phyloP scores from a whole-genome alignment of 2,329 filamentous ascomycete genomes.

The Aspergillus udagawae region DNA sequence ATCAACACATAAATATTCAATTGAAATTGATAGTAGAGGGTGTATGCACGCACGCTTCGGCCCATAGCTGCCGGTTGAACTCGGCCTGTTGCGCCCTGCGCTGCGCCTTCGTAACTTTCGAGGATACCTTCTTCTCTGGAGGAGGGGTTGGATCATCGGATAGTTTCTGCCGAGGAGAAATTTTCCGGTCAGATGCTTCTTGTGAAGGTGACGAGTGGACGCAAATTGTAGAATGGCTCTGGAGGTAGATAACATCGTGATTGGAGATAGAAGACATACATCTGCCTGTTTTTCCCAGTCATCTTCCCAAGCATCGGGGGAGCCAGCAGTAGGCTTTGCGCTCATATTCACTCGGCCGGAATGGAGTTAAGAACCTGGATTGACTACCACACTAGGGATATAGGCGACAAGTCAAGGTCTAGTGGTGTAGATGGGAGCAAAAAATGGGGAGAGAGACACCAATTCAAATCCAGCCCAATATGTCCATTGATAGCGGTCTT shows the following conservation, averaged over 20 bases:
- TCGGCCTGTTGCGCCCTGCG: slow-evolving; percentile 76
- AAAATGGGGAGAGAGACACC: background rate
- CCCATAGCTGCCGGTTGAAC: slow-evolving; percentile 81
- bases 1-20: background rate
- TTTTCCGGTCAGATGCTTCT: slow-evolving; percentile 3
- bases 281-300: slow-evolving; percentile 84
- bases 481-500: background rate
- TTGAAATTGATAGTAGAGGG: background rate
- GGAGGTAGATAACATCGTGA: background rate
- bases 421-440: background rate
- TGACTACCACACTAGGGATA: background rate
- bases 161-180: slow-evolving; percentile 34
- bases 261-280: slow-evolving; percentile 38
- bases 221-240: background rate
- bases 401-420: background rate
- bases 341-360: slow-evolving; percentile 27
- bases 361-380: background rate
- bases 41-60: slow-evolving; percentile 63
- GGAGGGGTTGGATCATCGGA: slow-evolving; percentile 34
- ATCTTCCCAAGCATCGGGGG: slow-evolving; percentile 84
- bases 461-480: background rate
- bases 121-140: slow-evolving; percentile 43
- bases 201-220: background rate
- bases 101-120: slow-evolving; percentile 68
- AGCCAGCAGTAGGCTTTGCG: slow-evolving; percentile 45